Base-by-base conservation (phyloP, 2,329 filamentous ascomycete genomes). In the Colletotrichum kahawae region DNA sequence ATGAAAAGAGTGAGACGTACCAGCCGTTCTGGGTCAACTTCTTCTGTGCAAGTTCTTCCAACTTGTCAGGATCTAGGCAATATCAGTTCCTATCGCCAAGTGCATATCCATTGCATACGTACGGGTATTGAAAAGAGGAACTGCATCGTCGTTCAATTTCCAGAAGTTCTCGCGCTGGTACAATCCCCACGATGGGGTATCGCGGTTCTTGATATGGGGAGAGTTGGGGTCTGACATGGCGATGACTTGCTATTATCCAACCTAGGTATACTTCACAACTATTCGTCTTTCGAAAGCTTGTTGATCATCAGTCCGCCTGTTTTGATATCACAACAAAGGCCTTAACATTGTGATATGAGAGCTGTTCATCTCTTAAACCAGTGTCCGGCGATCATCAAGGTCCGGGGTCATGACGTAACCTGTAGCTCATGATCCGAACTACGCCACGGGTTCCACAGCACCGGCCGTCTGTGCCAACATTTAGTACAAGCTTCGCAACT, bases 1-100 rank as follows among this genome's bases (percentile, higher is more conserved):
- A 43, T 3, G 12, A 36, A 16, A 5, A 7, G n/a, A 18, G 33
- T 24, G 29, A 27, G 21, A 21, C 16, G 18, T 63, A 83, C 89
- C 90, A 92, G 78, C 91, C 91, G 54, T 87, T 87, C 79, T 90
- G 83, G 21, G 87, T 89, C 51, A 93, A 85, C 43, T 87, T 89
- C 76, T 90, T 83, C 77, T 88, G 87, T 18, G 91, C 91, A 18
- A 88, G 84, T 62, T 89, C 85, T 82, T 93, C 90, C n/a, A 93
- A 86, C 70, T 90, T 88, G 68, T 84, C 87, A 0, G 91, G 91
- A 31, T 92, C 88, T 88, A 24, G n/a, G 38, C 5, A n/a, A 10
- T 18, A 33, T 75, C 34, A 75, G 43, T 7, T 6, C 43, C 7
- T 10, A n/a, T 24, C 5, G 8, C 13, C 12, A 63, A 6, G 14